These are phyloP conservation scores for Ceratobasidium sp. DNA, from an alignment of 1,284 basidiomycete genomes.

Conservation along the genomic window DNA sequence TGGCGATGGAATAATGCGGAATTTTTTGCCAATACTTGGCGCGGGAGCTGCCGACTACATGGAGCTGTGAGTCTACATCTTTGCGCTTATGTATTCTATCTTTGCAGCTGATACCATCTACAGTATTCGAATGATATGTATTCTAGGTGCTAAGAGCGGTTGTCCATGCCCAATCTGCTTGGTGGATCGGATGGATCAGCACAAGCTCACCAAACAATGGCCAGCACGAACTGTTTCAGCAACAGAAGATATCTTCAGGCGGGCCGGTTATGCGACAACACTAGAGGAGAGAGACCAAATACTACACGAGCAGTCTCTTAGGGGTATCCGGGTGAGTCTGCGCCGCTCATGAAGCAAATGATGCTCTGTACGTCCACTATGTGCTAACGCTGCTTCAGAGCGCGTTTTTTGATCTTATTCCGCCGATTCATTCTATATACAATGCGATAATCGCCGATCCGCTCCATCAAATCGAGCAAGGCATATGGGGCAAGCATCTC, in stretches of 20 bases:
- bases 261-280: neutral
- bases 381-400: neutral
- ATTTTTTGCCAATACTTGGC: neutral
- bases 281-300: neutral
- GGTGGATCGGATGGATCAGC: neutral
- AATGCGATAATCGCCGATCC: neutral
- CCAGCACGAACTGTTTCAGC: neutral
- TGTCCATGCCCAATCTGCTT: neutral
- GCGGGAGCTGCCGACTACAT: slow-evolving; percentile 5
- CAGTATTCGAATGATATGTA: neutral
- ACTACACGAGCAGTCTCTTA: neutral
- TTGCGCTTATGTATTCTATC: neutral
- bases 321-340: neutral
- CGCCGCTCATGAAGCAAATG: too few relatives aligned
- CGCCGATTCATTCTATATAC: neutral
- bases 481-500: slow-evolving; percentile 3
- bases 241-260: neutral
- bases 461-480: slow-evolving; percentile 9
- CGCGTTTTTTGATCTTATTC: neutral
- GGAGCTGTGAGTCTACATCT: neutral
- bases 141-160: neutral
- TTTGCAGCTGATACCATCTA: neutral
- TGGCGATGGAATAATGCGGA: neutral
- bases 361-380: too few relatives aligned
- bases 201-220: neutral